Evolutionary conservation across 2,329 filamentous ascomycete genomes (phyloP).

Genomic region (Penicillium sp.): DNA sequence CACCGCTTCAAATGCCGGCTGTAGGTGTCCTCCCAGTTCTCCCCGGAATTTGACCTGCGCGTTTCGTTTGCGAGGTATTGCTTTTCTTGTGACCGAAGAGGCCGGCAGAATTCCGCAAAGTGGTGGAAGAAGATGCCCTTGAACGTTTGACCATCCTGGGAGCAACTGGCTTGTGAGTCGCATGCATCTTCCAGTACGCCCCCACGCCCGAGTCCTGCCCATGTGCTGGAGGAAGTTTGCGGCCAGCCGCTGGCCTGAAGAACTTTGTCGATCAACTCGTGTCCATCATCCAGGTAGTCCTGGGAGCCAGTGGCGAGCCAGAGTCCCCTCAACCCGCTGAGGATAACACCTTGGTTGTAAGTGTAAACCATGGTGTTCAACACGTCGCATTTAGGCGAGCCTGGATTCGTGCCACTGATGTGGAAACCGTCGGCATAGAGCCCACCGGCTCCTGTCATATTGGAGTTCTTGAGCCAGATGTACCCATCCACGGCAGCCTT

Average conservation of each 20-base stretch:
- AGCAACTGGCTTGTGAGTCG: slow-evolving; percentile 67
- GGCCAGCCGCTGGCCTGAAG: slow-evolving; percentile 73
- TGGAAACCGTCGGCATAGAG: slow-evolving; percentile 87
- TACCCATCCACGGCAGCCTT: slow-evolving; percentile 71
- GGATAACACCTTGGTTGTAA: slow-evolving; percentile 88
- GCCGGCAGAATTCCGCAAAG: slow-evolving; percentile 68
- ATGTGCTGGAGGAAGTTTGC: slow-evolving; percentile 43
- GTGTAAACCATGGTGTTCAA: slow-evolving; percentile 88
- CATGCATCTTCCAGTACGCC: slow-evolving; percentile 82
- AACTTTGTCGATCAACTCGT: slow-evolving; percentile 66
- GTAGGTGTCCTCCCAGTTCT: slow-evolving; percentile 43
- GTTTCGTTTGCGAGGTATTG: slow-evolving; percentile 40
- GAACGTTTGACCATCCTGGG: slow-evolving; percentile 81
- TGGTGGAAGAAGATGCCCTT: slow-evolving; percentile 96
- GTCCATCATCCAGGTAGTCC: slow-evolving; percentile 70
- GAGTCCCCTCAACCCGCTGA: slow-evolving; percentile 73
- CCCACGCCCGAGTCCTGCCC: slow-evolving; percentile 69
- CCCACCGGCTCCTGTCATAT: slow-evolving; percentile 71
- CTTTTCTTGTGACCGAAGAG: slow-evolving; percentile 49
- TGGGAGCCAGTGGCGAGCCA: slow-evolving; percentile 71
- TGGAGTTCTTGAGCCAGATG: slow-evolving; percentile 68
- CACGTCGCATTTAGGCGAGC: slow-evolving; percentile 68
- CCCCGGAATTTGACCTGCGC: slow-evolving; percentile 24
- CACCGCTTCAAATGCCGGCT: slow-evolving; percentile 57
- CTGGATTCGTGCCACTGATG: slow-evolving; percentile 59